Conservation (phyloP, 768 basidiomycete genomes). For the Rhodotorula taiwanensis region DNA sequence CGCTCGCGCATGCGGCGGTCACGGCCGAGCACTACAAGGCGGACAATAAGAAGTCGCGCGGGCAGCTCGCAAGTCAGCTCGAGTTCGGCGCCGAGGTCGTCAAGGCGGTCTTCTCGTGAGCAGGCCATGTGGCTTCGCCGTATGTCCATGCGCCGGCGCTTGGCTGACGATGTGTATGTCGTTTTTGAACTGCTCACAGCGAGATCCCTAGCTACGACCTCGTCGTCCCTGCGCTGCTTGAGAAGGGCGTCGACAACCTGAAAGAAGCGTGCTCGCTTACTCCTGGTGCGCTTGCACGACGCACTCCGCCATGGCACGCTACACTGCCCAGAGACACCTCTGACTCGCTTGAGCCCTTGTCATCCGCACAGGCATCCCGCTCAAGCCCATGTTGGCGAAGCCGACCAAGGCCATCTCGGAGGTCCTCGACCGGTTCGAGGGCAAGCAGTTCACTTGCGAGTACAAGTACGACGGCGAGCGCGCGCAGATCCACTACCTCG, state of each 20-base stretch:
- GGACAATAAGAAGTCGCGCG: constrained; percentile 61
- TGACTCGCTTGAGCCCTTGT: neutral
- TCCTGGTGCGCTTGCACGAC: constrained; percentile 54
- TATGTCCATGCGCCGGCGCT: too few relatives aligned
- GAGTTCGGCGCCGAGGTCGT: constrained; percentile 70
- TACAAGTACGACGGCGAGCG: constrained; percentile 99
- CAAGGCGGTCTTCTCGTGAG: constrained; percentile 87
- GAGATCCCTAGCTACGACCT: constrained; percentile 88
- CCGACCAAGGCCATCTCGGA: constrained; percentile 98
- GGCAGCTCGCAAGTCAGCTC: constrained; percentile 63
- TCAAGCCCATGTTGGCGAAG: constrained; percentile 99
- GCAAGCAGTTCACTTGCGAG: constrained; percentile 92
- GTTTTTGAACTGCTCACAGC: too few relatives aligned
- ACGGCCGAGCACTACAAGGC: constrained; percentile 49
- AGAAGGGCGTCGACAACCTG: constrained; percentile 65
- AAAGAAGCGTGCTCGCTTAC: constrained; percentile 76
- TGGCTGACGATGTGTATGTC: neutral
- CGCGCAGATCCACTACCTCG: constrained; percentile 83
- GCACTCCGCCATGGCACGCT: neutral
- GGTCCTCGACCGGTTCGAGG: constrained; percentile 92
- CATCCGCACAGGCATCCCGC: constrained; percentile 61
- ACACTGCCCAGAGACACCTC: neutral
- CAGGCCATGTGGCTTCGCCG: too few relatives aligned
- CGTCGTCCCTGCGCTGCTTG: constrained; percentile 81
- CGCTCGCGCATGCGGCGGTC: constrained; percentile 84